Base-by-base conservation (phyloP, 2,329 filamentous ascomycete species). In the Aquanectria penicillioides region DNA sequence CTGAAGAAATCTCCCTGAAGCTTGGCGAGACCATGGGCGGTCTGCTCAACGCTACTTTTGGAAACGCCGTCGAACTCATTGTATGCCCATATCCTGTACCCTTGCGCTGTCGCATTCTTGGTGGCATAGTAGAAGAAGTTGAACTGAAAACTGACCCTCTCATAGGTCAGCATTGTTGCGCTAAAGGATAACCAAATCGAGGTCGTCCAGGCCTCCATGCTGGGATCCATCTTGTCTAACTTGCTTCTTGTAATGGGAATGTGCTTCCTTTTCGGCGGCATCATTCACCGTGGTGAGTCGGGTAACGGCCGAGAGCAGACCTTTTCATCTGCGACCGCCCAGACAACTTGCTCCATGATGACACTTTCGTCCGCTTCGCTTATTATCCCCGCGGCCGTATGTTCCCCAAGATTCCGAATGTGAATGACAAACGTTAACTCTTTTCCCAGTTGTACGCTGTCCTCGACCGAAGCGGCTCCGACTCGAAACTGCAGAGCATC, bases 201-300 rank as follows among this genome's bases (percentile, higher is more conserved):
- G 69, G 94, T 98, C 65, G 94, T 98, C n/a, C 95, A 98, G 79
- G 91, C 94, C 17, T 97, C 93, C 64, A 98, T 98, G 94, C 88
- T 98, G 28, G 94, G 95, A 43, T 96, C 92, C 71, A 97, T 98
- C 68, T 83, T 98, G 33, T 97, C 94, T 65, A 98, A 98, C 77
- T 89, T 97, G 64, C 84, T 98, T 7, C 86, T 98, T 18, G 94
- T 93, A 41, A 84, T 93, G 73, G 90, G 90, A 68, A 92, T 91
- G 83, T 93, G 90, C 76, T 93, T 93, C 79, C 81, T 93, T 65
- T 84, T 91, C 53, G 91, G 91, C 53, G 91, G 91, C 26, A 78
- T 93, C 59, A 81, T 83, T 62, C 87, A 88, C 77, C 80, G 79
- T 55, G 81, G 83, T 61, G 72, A 79, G 28, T 81, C 84, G 15